These are phyloP conservation scores for Hyaloscypha variabilis DNA, from an alignment of 495 filamentous ascomycete genomes.

Conservation along the genomic window DNA sequence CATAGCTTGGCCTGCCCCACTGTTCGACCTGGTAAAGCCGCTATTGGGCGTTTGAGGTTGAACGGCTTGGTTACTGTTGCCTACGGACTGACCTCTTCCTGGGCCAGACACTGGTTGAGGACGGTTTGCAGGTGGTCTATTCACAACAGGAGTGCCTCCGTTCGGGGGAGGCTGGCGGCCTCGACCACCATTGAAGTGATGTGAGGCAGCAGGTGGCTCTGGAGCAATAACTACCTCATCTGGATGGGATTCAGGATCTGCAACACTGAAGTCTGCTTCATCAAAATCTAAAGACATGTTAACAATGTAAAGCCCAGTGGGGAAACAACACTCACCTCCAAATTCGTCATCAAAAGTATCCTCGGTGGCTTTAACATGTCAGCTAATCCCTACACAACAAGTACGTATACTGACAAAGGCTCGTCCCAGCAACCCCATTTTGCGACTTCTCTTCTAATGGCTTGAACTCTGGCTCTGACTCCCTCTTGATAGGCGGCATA, in stretches of 20 bases:
- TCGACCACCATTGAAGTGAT: slow-evolving; percentile 19
- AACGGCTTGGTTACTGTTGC: neutral
- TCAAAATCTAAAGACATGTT: slow-evolving; percentile 58
- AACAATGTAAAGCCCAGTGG: slow-evolving; percentile 13
- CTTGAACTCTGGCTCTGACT: slow-evolving; percentile 17
- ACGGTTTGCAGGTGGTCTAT: slow-evolving; percentile 31
- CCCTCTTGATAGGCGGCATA: slow-evolving; percentile 54
- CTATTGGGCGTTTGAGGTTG: slow-evolving; percentile 33
- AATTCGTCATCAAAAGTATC: slow-evolving; percentile 66
- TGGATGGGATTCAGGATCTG: slow-evolving; percentile 57
- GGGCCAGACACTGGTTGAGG: slow-evolving; percentile 24
- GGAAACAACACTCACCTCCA: slow-evolving; percentile 54
- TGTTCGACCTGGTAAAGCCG: slow-evolving; percentile 25
- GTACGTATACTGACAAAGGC: slow-evolving; percentile 10
- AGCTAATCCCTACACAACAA: slow-evolving; percentile 9
- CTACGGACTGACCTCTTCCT: slow-evolving; percentile 9
- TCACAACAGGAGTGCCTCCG: slow-evolving; percentile 23
- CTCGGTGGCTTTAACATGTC: slow-evolving; percentile 25
- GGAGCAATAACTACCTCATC: slow-evolving; percentile 52
- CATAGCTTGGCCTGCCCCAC: slow-evolving; percentile 19
- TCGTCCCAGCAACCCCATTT: slow-evolving; percentile 34
- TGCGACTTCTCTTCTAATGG: slow-evolving; percentile 39
- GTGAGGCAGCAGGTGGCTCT: slow-evolving; percentile 21
- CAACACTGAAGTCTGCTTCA: slow-evolving; percentile 70
- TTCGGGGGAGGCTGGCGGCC: slow-evolving; percentile 27